Conservation (phyloP, 208 protist genomes). For the Strigomonas galati region DNA sequence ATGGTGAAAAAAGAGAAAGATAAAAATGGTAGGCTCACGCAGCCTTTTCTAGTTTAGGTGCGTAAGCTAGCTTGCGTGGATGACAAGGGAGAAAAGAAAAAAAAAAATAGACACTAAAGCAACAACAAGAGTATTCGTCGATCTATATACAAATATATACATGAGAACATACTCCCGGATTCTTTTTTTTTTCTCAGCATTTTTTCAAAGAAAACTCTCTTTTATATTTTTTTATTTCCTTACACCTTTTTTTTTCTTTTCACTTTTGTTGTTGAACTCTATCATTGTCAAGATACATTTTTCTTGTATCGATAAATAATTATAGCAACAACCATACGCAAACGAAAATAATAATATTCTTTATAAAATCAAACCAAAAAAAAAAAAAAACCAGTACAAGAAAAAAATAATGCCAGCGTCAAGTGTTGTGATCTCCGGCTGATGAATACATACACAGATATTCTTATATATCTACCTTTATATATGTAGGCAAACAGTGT, state of each 20-base stretch:
- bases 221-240: background rate
- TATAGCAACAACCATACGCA: background rate
- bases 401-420: background rate
- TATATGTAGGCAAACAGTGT: background rate
- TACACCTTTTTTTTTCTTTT: constrained; percentile 2
- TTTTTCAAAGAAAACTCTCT: background rate
- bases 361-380: background rate
- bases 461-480: background rate
- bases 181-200: background rate
- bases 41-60: background rate
- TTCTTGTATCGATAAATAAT: constrained; percentile 5
- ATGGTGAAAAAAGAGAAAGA: background rate
- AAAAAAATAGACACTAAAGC: background rate
- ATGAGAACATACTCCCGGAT: background rate
- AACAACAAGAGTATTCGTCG: background rate
- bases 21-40: background rate
- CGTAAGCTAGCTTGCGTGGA: background rate
- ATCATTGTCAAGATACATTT: constrained; percentile 6
- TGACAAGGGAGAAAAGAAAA: constrained; percentile 1
- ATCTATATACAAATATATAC: constrained; percentile 1
- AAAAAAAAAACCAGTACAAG: background rate
- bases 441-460: background rate
- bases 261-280: constrained; percentile 1
- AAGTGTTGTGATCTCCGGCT: background rate
- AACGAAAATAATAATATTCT: background rate